Conservation (phyloP, 2,329 filamentous ascomycete species). For the Trichophyton rubrum region DNA sequence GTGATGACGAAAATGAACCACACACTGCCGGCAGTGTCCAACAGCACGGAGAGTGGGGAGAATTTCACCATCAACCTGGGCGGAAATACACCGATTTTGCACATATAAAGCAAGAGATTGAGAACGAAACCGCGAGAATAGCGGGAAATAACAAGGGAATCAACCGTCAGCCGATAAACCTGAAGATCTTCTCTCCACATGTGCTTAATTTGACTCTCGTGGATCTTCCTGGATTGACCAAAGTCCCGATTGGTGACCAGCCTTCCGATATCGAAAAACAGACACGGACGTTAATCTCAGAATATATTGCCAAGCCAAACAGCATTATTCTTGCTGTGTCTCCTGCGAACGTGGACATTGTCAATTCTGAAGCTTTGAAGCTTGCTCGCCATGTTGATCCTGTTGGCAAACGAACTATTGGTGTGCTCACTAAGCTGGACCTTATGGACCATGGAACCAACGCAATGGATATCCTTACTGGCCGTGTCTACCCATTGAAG, state of each 20-base stretch:
- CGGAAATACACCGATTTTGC: constrained; percentile 81
- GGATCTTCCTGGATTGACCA: constrained; percentile 88
- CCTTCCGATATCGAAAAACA: constrained; percentile 98
- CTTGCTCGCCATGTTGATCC: constrained; percentile 94
- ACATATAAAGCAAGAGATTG: constrained; percentile 91
- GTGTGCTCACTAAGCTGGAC: constrained; percentile 92
- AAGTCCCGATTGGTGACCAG: constrained; percentile 96
- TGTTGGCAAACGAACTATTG: constrained; percentile 85
- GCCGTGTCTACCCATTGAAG: constrained; percentile 90
- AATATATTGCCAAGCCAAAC: constrained; percentile 98
- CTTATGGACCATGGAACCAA: constrained; percentile 99
- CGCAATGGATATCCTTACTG: constrained; percentile 92
- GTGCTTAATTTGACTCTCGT: constrained; percentile 94
- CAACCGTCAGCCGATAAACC: constrained; percentile 91
- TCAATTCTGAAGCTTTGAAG: constrained; percentile 96
- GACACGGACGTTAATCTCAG: constrained; percentile 86
- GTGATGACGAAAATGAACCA: constrained; percentile 58
- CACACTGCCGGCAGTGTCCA: constrained; percentile 66
- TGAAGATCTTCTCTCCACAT: constrained; percentile 96
- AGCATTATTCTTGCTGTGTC: constrained; percentile 95
- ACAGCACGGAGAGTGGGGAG: constrained; percentile 65
- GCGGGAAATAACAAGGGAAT: constrained; percentile 97
- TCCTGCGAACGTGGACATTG: constrained; percentile 92
- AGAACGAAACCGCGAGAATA: constrained; percentile 90
- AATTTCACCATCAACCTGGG: constrained; percentile 90